Percentiles rank a stretch among this genome's conserved stretches.
phyloP scores from a whole-genome alignment of 305 asterid genomes.

The Andrographis paniculata region DNA sequence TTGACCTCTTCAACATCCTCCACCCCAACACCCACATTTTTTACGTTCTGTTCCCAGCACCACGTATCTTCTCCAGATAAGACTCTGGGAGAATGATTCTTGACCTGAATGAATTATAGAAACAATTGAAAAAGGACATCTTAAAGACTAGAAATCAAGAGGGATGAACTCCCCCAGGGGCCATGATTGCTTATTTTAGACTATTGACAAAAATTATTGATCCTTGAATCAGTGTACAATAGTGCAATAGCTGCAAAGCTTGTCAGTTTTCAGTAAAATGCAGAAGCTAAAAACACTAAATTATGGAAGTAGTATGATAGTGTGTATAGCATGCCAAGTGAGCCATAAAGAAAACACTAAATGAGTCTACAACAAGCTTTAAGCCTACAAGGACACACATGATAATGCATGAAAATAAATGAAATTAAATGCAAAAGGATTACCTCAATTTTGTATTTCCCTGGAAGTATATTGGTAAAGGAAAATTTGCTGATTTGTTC shows the following conservation, averaged over 20 bases:
- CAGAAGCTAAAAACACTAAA: neutral
- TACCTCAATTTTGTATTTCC: constrained; percentile 93
- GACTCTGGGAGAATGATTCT: constrained; percentile 34
- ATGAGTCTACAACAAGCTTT: neutral
- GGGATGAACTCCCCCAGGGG: constrained; percentile 9
- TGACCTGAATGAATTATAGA: constrained; percentile 45
- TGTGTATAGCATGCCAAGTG: neutral
- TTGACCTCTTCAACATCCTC: constrained; percentile 75
- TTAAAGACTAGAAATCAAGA: neutral
- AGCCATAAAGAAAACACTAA: constrained; percentile 6
- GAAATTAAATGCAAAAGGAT: constrained; percentile 18
- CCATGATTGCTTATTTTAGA: neutral
- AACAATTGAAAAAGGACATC: constrained; percentile 9
- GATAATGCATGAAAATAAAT: too few relatives aligned
- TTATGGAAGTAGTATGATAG: neutral
- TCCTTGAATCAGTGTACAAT: neutral
- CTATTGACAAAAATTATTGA: neutral
- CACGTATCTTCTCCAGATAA: constrained; percentile 65
- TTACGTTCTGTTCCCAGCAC: constrained; percentile 85
- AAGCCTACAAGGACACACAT: too few relatives aligned
- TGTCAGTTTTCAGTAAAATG: neutral
- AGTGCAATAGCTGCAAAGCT: neutral
- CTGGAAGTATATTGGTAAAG: constrained; percentile 80
- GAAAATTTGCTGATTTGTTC: constrained; percentile 55
- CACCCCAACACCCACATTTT: constrained; percentile 55